phyloP scores from a whole-genome alignment of 345 rosid genomes.

The Stellera chamaejasme region DNA sequence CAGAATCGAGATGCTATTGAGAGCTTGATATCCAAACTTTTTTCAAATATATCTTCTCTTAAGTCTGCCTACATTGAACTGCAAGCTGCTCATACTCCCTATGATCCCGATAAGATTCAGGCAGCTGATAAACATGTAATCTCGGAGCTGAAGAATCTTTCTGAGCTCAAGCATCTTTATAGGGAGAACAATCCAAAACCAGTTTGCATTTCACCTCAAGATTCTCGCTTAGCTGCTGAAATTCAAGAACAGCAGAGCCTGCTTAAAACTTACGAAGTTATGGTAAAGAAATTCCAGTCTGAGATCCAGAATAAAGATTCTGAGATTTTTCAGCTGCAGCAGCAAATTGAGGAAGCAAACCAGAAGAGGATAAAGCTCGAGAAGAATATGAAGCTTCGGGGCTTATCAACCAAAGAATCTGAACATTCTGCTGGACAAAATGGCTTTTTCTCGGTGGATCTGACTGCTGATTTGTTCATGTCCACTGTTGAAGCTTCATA shows the following conservation, averaged over 20 bases:
- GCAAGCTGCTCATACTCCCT: conserved; percentile 78
- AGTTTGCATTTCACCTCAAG: conserved; percentile 58
- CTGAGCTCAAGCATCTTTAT: conserved; percentile 69
- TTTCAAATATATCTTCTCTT: conserved; percentile 61
- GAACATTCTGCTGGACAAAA: conserved; percentile 42
- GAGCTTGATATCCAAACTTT: conserved; percentile 60
- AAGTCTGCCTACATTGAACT: conserved; percentile 84
- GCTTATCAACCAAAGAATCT: conserved; percentile 55
- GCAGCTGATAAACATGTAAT: conserved; percentile 78
- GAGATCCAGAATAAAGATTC: conserved; percentile 86
- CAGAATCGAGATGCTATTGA: conserved; percentile 75
- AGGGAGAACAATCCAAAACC: conserved; percentile 76
- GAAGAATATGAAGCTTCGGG: conserved; percentile 77
- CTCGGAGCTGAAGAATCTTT: conserved; percentile 69
- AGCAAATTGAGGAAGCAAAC: conserved; percentile 66
- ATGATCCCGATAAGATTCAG: conserved; percentile 80
- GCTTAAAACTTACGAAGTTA: conserved; percentile 78
- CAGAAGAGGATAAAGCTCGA: conserved; percentile 68
- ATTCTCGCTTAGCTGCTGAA: conserved; percentile 88
- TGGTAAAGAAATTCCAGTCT: conserved; percentile 86
- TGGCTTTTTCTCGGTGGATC: conserved; percentile 37
- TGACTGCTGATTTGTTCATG: conserved; percentile 55
- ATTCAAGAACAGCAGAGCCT: conserved; percentile 84
- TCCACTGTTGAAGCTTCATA: conserved; percentile 54
- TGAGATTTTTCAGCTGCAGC: conserved; percentile 62